Base-by-base conservation (phyloP, 768 basidiomycete genomes). In the Russula brevipes region DNA sequence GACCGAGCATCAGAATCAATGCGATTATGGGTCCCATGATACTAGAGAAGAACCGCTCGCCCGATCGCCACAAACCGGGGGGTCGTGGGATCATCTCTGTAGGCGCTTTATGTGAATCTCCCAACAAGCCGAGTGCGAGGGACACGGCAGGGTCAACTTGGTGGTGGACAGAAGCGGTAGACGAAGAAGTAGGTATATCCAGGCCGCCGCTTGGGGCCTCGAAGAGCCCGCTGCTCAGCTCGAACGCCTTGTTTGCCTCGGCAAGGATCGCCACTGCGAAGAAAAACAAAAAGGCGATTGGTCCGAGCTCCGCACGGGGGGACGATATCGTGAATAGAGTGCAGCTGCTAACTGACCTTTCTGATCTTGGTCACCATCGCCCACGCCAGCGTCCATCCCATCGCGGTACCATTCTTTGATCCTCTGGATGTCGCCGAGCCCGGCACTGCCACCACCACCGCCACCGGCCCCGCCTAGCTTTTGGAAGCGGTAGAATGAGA, bases 321-420 rank as follows among this genome's bases (percentile, higher is more conserved):
- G 24, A 24, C 24, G 24, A 1, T 24, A 59, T 59, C 33, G n/a
- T 36, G 31, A 42, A 59, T 33, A 24, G 19, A 17, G 44, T 24
- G 24, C 1, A 24, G 24, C 24, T 24, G 24, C 24, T 24, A 24
- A 59, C 68, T 31, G 49, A 73, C 74, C 71, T 70, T 77, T 77
- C 47, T 72, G 56, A 10, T 67, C 68, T 30, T 60, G 59, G 55
- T 74, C 68, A 38, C 75, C 73, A 38, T 75, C 73, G 9, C 73
- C 73, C 19, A 75, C 73, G 17, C 74, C 74, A 5, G 68, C 64
- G 63, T 79, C 72, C 74, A 79, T 75, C n/a, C 76, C 75, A 17
- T 72, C 71, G 53, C 82, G 79, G 71, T 82, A 86, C 86, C 85
- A 88, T 30, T 85, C 81, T 75, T 90, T 90, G 72, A 89, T 85